phyloP scores from a whole-genome alignment of 164 flowering plant species.

The Nymphaea colorata region DNA sequence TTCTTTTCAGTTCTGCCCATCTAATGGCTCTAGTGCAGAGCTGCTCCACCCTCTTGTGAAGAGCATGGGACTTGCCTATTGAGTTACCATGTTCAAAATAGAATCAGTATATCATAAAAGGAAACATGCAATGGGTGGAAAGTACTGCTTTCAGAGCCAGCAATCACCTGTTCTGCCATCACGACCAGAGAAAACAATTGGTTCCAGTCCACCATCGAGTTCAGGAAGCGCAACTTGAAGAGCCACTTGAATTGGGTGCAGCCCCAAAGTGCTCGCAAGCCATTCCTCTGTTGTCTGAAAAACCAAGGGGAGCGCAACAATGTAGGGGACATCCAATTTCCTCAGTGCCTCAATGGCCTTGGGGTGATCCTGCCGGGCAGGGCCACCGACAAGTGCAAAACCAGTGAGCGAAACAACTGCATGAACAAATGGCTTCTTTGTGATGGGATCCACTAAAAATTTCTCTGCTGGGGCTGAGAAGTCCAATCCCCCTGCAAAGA shows the following conservation, averaged over 20 bases:
- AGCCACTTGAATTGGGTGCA: constrained; percentile 99
- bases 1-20: constrained; percentile 90
- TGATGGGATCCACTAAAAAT: constrained; percentile 64
- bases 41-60: constrained; percentile 97
- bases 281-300: constrained; percentile 99
- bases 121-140: background rate
- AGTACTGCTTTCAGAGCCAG: background rate
- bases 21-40: constrained; percentile 92
- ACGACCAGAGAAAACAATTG: constrained; percentile 92
- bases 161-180: constrained; percentile 83
- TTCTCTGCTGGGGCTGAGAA: constrained; percentile 92
- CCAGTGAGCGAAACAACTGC: constrained; percentile 85
- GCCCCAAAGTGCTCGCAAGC: constrained; percentile 86
- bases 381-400: constrained; percentile 96
- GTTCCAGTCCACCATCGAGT: constrained; percentile 99
- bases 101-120: no score
- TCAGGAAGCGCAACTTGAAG: constrained; percentile 98
- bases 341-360: constrained; percentile 83
- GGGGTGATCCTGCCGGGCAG: constrained; percentile 98
- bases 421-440: constrained; percentile 67
- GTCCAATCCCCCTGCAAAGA: constrained; percentile 94
- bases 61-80: constrained; percentile 97
- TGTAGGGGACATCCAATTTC: constrained; percentile 93
- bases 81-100: background rate
- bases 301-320: constrained; percentile 93